Base-by-base conservation (phyloP, 1,139 yeast genomes). In the Pichia inconspicua region DNA sequence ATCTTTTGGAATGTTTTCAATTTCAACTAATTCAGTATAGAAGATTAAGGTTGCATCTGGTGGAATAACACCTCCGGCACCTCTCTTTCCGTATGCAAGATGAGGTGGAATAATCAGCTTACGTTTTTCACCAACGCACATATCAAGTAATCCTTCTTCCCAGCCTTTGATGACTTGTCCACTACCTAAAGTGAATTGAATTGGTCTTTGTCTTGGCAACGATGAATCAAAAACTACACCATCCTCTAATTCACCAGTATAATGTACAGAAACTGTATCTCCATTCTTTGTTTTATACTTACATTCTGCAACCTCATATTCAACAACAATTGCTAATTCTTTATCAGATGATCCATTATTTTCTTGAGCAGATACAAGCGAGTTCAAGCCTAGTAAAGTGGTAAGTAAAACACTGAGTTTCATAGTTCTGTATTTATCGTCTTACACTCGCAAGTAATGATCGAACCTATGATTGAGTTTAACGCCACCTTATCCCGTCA, bases 91-190 rank as follows among this genome's bases (percentile, higher is more conserved):
- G 58, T 88, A 88, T 9, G 80, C 96, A 61, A 86, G 68, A 43
- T 75, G 74, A 12, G 92, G 75, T 44, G 96, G 95, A 62, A 89
- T 86, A 40, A 79, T 77, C 58, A 88, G 73, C 58, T 77, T 80
- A 62, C 96, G 78, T 69, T 81, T 76, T 66, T 88, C 96, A 45
- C 96, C 96, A 64, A 85, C 73, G 67, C 96, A 88, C 92, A 86
- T 85, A 47, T 57, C 63, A 41, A 56, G 25, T 38, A 87, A 71
- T 41, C 96, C 96, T 66, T 83, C 79, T 55, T 88, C 96, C 96
- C 96, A 88, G 53, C 96, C 96, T 56, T 73, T 65, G 61, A 88
- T 87, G 43, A 88, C 96, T 61, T 77, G 82, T 19, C 92, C 90
- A 35, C 70, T 67, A 43, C 96, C 96, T 49, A 88, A 68, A 35